Evolutionary conservation across 345 rosid genomes (phyloP), one percentile per base, ranked within the genome.

Genomic region (Capsella bursapastoris): DNA sequence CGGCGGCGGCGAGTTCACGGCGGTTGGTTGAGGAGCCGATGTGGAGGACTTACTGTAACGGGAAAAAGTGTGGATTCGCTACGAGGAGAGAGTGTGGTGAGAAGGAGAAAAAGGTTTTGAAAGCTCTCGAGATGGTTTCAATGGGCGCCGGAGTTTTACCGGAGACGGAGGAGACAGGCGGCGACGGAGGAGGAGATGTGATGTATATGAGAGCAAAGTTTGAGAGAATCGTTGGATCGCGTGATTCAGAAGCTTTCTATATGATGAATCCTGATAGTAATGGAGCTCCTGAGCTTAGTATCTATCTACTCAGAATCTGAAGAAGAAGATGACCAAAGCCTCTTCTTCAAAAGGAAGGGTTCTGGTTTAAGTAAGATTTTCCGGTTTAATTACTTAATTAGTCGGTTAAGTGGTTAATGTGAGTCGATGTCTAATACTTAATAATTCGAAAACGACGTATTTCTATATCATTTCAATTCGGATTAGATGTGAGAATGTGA

Each of bases 101-200:
- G 51, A 86, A 86, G 68, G 99, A 92, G 60, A 79, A 84, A 81
- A 89, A 82, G 75, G 84, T 96, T 32, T 69, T 96, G 72, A 96
- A 88, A 68, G 93, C 98, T 4, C 86, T 96, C 18, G 98, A 96
- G 83, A 90, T 91, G 66, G 91, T 96, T 61, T 92, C 99, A 27
- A 96, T 87, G 97, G 99, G 99, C 0, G 97, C 99, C 3, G 99
- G 99, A 22, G 99, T 96, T 31, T 82, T 96, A 81, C 99, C 99
- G 7, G 85, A 81, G 22, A 48, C 48, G 40, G 81, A 37, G 67
- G 76, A 32, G 18, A 73, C 71, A 5, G 65, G 71, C 15, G 48
- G 28, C 53, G 89, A 77, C 27, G 80, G 70, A 1, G 76, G 49
- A 4, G 91, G 82, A 32, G 91, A 88, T 16, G 25, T 90, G 57